These are phyloP conservation scores for Datura wrightii DNA, from an alignment of 257 asterid species.

Conservation along the genomic window DNA sequence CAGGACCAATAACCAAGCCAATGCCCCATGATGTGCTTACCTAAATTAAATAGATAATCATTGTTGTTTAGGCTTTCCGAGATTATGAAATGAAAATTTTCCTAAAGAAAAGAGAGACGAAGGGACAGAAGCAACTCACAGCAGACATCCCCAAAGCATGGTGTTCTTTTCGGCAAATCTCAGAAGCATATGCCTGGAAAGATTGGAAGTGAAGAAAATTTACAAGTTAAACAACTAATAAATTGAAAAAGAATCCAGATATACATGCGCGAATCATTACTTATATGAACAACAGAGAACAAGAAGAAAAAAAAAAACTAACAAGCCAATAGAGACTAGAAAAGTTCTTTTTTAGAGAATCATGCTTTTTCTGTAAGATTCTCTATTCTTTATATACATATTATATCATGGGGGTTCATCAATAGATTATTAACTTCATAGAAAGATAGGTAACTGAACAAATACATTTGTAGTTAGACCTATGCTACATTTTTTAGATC, in stretches of 20 bases:
- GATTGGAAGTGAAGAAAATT: background rate
- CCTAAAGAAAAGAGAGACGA: background rate
- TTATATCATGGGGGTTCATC: background rate
- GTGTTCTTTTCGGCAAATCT: constrained; percentile 72
- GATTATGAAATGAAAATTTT: background rate
- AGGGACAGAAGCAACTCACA: constrained; percentile 48
- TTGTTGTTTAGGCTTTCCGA: background rate
- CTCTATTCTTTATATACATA: background rate
- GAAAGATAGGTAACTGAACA: background rate
- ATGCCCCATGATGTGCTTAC: constrained; percentile 86
- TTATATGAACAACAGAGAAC: background rate
- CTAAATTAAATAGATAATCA: constrained; percentile 37
- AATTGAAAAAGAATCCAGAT: background rate
- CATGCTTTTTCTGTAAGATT: background rate
- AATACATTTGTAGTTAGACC: background rate
- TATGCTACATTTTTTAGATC: background rate
- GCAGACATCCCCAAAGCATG: constrained; percentile 70
- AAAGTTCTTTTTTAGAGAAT: background rate
- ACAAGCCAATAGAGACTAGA: background rate
- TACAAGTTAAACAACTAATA: background rate
- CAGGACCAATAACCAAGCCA: constrained; percentile 85
- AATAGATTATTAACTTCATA: background rate
- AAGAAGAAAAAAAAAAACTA: background rate
- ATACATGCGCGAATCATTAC: background rate
- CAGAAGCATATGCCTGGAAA: constrained; percentile 81